A percentile compares a stretch with the other conserved stretches of the same genome.
These are phyloP conservation scores for Monosporascus sp. DNA, from an alignment of 2,329 filamentous ascomycete genomes.

Conservation along the genomic window DNA sequence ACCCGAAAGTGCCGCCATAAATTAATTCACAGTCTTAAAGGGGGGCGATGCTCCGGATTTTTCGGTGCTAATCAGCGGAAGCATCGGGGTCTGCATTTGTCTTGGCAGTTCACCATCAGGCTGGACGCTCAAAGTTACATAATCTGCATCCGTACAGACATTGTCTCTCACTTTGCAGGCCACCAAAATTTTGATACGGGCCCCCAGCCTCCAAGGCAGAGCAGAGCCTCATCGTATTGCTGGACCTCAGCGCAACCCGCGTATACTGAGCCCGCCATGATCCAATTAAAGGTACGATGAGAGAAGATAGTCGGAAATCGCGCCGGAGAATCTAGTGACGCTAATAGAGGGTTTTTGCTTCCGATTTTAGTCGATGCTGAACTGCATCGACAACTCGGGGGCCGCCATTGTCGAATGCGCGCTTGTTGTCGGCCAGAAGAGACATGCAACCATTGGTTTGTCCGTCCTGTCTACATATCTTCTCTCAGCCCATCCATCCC, in stretches of 20 bases:
- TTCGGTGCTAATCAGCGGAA: not conserved
- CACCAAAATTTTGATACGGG: no score
- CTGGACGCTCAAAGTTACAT: no score
- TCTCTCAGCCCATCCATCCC: slow-evolving; percentile 1
- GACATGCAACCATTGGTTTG: slow-evolving; percentile 81
- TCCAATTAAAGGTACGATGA: slow-evolving; percentile 71
- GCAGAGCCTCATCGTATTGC: not conserved
- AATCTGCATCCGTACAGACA: no score
- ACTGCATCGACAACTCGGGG: slow-evolving; percentile 99
- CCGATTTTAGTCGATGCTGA: slow-evolving; percentile 84
- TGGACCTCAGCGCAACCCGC: slow-evolving; percentile 11
- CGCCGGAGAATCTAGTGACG: not conserved
- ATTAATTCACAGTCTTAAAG: not conserved
- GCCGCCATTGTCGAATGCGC: slow-evolving; percentile 96
- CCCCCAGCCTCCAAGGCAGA: not conserved
- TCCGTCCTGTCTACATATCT: not conserved
- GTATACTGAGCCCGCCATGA: slow-evolving; percentile 59
- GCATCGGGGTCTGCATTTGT: not conserved
- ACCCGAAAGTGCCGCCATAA: not conserved
- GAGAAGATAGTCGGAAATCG: not conserved
- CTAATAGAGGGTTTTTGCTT: not conserved
- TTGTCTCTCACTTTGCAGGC: no score
- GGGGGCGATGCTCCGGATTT: not conserved
- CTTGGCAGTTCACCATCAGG: no score
- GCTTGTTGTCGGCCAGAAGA: slow-evolving; percentile 86